Evolutionary conservation across 2,329 filamentous ascomycete genomes (phyloP).

Genomic region (Beauveria brongniartii): DNA sequence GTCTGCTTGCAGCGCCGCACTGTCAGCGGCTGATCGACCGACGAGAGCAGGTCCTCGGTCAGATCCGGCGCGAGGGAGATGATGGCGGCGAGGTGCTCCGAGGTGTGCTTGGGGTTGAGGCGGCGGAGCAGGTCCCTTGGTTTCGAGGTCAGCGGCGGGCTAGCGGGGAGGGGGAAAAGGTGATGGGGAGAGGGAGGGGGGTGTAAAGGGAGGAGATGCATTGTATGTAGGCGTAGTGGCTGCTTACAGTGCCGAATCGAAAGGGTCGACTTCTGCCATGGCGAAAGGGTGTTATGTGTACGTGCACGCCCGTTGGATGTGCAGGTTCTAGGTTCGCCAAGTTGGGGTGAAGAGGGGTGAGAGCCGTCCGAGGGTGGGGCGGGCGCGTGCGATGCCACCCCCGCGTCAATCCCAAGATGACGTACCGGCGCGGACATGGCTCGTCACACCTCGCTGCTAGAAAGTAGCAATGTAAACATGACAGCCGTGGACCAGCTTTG

Average conservation of each 20-base stretch:
- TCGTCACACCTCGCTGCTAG: not conserved
- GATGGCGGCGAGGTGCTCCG: slow-evolving; percentile 79
- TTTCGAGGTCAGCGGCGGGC: not conserved
- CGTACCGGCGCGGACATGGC: not conserved
- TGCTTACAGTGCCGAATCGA: slow-evolving; percentile 68
- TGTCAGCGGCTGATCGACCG: slow-evolving; percentile 89
- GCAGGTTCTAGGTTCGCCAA: not conserved
- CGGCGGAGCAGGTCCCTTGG: slow-evolving; percentile 98
- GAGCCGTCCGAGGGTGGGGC: slow-evolving; percentile 5
- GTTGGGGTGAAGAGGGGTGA: not conserved
- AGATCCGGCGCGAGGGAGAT: slow-evolving; percentile 84
- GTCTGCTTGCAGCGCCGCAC: slow-evolving; percentile 80
- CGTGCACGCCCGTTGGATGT: not conserved
- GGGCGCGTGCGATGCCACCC: not conserved
- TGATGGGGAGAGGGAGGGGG: not conserved
- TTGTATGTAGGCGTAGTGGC: slow-evolving; percentile 1
- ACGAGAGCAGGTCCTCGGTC: slow-evolving; percentile 94
- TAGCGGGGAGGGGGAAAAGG: not conserved
- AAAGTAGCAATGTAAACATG: not conserved
- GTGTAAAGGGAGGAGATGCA: not conserved
- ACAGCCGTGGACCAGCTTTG: not conserved
- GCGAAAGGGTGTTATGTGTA: slow-evolving; percentile 3
- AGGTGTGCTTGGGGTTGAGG: slow-evolving; percentile 88
- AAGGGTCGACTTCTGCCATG: slow-evolving; percentile 54
- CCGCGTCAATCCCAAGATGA: not conserved